A percentile compares a stretch with the other conserved stretches of the same genome.
These are phyloP conservation scores for Pholiota microspora DNA, from an alignment of 768 basidiomycete species.

Conservation along the genomic window DNA sequence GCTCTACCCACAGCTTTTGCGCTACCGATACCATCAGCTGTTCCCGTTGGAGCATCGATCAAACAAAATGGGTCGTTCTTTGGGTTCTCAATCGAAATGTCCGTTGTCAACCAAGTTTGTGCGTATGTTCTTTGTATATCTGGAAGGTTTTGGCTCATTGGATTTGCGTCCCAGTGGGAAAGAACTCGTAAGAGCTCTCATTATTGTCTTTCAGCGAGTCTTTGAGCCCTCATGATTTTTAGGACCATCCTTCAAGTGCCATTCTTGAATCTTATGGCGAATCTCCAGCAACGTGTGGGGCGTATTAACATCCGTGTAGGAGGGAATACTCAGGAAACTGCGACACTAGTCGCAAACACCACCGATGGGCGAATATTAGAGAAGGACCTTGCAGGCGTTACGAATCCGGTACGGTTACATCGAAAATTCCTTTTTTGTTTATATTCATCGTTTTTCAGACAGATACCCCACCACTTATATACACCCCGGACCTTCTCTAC, in stretches of 20 bases:
- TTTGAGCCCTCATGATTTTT: not conserved
- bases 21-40: slow-evolving; percentile 33
- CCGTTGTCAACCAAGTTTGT: slow-evolving; percentile 54
- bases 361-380: slow-evolving; percentile 40
- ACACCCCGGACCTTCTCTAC: slow-evolving; percentile 65
- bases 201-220: slow-evolving; percentile 8
- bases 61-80: slow-evolving; percentile 39
- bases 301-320: slow-evolving; percentile 66
- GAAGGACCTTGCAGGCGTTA: slow-evolving; percentile 37
- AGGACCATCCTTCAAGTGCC: slow-evolving; percentile 52
- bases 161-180: slow-evolving; percentile 36
- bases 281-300: slow-evolving; percentile 63
- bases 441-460: slow-evolving; percentile 35
- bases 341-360: slow-evolving; percentile 47
- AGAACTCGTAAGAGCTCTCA: slow-evolving; percentile 36
- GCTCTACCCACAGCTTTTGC: slow-evolving; percentile 39
- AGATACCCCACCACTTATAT: slow-evolving; percentile 64
- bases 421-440: not conserved
- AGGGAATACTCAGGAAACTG: slow-evolving; percentile 78
- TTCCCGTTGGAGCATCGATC: slow-evolving; percentile 33
- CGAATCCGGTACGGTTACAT: slow-evolving; percentile 38
- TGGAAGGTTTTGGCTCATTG: not conserved
- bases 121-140: slow-evolving; percentile 24
- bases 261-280: slow-evolving; percentile 76
- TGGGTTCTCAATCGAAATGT: slow-evolving; percentile 65